Base-by-base conservation (phyloP, 108 stramenopile species). In the Schizochytrium sp. region DNA sequence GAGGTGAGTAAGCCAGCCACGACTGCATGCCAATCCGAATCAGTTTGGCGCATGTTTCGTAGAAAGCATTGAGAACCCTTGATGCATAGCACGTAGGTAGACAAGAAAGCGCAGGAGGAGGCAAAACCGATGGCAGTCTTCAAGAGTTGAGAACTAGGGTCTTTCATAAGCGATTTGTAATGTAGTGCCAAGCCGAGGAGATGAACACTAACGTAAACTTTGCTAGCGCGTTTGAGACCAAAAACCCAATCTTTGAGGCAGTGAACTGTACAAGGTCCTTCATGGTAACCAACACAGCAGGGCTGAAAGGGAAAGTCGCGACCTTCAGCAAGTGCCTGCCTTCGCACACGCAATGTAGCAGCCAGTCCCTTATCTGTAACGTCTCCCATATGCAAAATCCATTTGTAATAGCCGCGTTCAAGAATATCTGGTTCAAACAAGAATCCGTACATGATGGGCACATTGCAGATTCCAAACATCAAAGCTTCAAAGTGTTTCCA, bases 371-470 rank as follows among this genome's bases (percentile, higher is more conserved):
- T 46, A 3, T 57, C 59, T 5, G 58, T 61, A 61, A 88, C 41
- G 61, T 88, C 61, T 42, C 55, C 88, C 58, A 61, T 88, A 61
- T 46, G 8, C 10, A 88, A 61, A 17, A 88, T 60, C 88, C 88
- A 88, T 46, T 42, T 42, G 88, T 61, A 61, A 61, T 88, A 88
- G 59, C 44, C 0, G 44, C 46, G 88, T n/a, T 88, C 60, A 5
- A 88, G 88, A 38, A 88, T 57, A 0, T 60, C 41, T 4, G 59
- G 88, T 46, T 61, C 61, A 8, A 42, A 60, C 42, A 88, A 12
- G 88, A 88, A 61, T 13, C 55, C 88, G 88, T 41, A 61, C 59
- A 88, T 60, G 88, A 88, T 88, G 88, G 58, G 88, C 0, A 61
- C 42, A 46, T 88, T 88, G 56, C 60, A 28, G 44, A 61, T 15